Evolutionary conservation across 2,329 filamentous ascomycete species (phyloP).

Genomic region (Metarhizium sp.): DNA sequence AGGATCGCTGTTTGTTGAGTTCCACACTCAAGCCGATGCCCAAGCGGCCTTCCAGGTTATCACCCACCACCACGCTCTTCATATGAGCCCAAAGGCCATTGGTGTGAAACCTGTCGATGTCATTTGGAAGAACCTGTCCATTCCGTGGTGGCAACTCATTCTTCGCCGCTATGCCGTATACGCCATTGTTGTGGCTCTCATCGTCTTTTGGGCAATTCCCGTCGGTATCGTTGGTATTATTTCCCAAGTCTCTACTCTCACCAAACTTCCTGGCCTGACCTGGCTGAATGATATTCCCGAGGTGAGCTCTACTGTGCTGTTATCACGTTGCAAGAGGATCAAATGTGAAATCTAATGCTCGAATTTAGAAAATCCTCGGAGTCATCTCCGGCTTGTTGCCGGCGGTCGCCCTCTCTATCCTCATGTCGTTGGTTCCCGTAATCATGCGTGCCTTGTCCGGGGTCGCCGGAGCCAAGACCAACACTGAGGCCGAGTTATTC

Average conservation of each 20-base stretch:
- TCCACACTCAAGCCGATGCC: constrained; percentile 70
- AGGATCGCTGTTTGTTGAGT: constrained; percentile 87
- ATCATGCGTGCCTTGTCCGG: constrained; percentile 61
- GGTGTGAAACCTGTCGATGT: constrained; percentile 73
- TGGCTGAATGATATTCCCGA: constrained; percentile 67
- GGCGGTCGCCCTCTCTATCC: constrained; percentile 63
- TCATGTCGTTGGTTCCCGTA: constrained; percentile 74
- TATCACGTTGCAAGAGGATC: not conserved
- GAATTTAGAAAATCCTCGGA: constrained; percentile 48
- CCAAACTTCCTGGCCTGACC: constrained; percentile 54
- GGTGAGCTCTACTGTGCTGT: constrained; percentile 10
- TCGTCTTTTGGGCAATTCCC: constrained; percentile 77
- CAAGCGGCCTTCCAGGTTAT: constrained; percentile 78
- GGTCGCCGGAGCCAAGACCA: constrained; percentile 67
- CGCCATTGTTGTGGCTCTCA: constrained; percentile 58
- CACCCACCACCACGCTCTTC: constrained; percentile 69
- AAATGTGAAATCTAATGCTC: not conserved
- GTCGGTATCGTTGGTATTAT: constrained; percentile 75
- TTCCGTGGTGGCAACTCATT: constrained; percentile 65
- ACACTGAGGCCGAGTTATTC: constrained; percentile 73
- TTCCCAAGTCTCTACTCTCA: constrained; percentile 71
- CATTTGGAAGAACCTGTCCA: constrained; percentile 71
- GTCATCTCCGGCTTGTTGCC: constrained; percentile 79
- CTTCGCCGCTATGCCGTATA: constrained; percentile 56
- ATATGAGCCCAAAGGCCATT: constrained; percentile 78